These are phyloP conservation scores for Xylaria sp. DNA, from an alignment of 2,329 filamentous ascomycete species.

Conservation along the genomic window DNA sequence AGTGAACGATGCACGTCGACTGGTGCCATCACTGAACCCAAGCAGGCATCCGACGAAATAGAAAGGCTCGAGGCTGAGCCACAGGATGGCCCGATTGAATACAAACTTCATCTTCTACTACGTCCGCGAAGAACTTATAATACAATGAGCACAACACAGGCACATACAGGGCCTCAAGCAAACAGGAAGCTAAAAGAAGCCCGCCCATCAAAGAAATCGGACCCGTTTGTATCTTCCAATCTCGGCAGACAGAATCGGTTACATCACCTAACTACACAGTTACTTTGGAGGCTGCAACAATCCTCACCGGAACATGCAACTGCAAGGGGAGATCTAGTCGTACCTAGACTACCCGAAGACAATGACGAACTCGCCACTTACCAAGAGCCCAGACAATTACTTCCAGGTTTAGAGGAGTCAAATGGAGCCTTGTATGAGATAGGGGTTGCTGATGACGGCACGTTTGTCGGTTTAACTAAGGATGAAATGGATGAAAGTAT, in stretches of 20 bases:
- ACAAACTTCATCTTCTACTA: constrained; percentile 91
- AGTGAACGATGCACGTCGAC: constrained; percentile 50
- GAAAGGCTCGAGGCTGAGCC: constrained; percentile 87
- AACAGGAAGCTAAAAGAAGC: constrained; percentile 46
- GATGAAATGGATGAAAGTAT: constrained; percentile 95
- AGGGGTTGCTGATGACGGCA: constrained; percentile 93
- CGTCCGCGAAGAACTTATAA: constrained; percentile 80
- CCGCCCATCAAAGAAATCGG: constrained; percentile 45
- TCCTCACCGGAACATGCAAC: constrained; percentile 91
- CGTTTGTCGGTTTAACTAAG: constrained; percentile 84
- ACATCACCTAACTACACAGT: constrained; percentile 91
- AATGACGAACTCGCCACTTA: constrained; percentile 59
- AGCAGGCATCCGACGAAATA: constrained; percentile 52
- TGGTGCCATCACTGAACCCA: constrained; percentile 47
- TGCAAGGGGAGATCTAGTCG: constrained; percentile 76
- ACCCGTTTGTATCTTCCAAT: constrained; percentile 58
- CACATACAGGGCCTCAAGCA: constrained; percentile 49
- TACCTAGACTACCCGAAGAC: constrained; percentile 79
- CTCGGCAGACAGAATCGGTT: constrained; percentile 85
- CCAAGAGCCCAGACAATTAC: constrained; percentile 65
- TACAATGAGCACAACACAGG: constrained; percentile 71
- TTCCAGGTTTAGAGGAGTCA: constrained; percentile 90
- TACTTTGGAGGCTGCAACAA: constrained; percentile 94
- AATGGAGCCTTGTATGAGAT: constrained; percentile 96
- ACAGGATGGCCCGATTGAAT: constrained; percentile 93